A percentile compares a stretch with the other conserved stretches of the same genome.
These are phyloP conservation scores for Wolfiporia cocos DNA, from an alignment of 1,284 basidiomycete species.

Conservation along the genomic window DNA sequence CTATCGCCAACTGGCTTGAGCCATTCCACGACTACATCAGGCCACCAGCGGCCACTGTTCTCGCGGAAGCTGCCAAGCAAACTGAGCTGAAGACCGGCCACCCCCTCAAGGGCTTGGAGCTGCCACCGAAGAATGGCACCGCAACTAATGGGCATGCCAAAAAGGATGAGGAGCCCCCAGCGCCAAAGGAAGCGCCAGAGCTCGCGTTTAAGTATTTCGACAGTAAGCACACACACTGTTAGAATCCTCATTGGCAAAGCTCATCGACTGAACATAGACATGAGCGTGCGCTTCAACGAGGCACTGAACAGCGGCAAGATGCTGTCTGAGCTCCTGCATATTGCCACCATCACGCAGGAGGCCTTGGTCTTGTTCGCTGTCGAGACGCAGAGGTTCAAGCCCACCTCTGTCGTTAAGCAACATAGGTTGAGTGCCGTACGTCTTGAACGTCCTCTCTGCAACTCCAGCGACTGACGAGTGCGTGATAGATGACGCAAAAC, in stretches of 20 bases:
- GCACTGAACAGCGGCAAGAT: constrained; percentile 32
- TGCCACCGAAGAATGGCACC: constrained; percentile 37
- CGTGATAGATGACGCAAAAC: constrained; percentile 52
- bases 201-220: constrained; percentile 55
- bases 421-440: constrained; percentile 65
- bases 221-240: constrained; percentile 28
- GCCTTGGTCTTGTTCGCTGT: constrained; percentile 61
- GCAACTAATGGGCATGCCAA: constrained; percentile 45
- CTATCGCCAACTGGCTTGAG: constrained; percentile 66
- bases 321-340: constrained; percentile 55
- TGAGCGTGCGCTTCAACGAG: constrained; percentile 45
- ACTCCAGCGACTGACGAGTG: too few species aligned
- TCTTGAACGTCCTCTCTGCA: constrained; percentile 14
- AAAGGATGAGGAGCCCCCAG: constrained; percentile 65
- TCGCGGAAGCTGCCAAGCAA: constrained; percentile 67
- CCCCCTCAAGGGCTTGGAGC: constrained; percentile 55
- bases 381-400: constrained; percentile 67
- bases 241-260: constrained; percentile 4
- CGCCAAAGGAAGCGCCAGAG: constrained; percentile 53
- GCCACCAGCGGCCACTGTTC: constrained; percentile 58
- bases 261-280: constrained; percentile 32
- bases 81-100: constrained; percentile 64
- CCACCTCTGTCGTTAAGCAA: constrained; percentile 57
- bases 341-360: constrained; percentile 72
- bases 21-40: constrained; percentile 68